These are phyloP conservation scores for Jackrogersella multiformis DNA, from an alignment of 495 filamentous ascomycete species.

Conservation along the genomic window DNA sequence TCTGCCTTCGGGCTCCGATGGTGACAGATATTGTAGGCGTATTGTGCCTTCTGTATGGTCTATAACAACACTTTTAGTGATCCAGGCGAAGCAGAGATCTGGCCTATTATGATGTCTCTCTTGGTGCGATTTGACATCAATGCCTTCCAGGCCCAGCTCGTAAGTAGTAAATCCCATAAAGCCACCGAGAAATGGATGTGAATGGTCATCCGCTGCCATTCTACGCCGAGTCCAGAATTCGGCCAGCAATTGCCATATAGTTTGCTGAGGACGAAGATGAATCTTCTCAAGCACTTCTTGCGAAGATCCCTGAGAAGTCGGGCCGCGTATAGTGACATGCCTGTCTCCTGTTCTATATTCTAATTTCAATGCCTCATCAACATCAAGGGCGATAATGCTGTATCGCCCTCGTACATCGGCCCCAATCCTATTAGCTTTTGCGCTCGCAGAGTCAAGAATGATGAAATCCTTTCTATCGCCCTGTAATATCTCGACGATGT, in stretches of 20 bases:
- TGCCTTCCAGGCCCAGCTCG: constrained; percentile 77
- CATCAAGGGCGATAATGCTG: constrained; percentile 73
- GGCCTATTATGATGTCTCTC: constrained; percentile 60
- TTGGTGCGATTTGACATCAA: constrained; percentile 56
- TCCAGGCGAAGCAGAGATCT: constrained; percentile 80
- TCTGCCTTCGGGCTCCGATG: constrained; percentile 46
- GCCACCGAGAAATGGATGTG: constrained; percentile 82
- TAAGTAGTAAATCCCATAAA: constrained; percentile 92
- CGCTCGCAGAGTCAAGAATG: constrained; percentile 65
- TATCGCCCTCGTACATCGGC: constrained; percentile 66
- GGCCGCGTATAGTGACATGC: constrained; percentile 46
- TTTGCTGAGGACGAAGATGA: constrained; percentile 48
- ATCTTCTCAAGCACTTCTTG: constrained; percentile 40
- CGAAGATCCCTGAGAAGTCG: neutral
- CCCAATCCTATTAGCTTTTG: constrained; percentile 46
- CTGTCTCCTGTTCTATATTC: constrained; percentile 61
- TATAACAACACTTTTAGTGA: constrained; percentile 81
- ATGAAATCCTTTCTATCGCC: constrained; percentile 54
- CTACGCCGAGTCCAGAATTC: constrained; percentile 63
- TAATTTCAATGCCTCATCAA: constrained; percentile 60
- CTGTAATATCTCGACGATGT: constrained; percentile 60
- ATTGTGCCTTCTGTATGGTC: constrained; percentile 71
- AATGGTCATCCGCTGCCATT: constrained; percentile 48
- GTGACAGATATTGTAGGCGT: constrained; percentile 70
- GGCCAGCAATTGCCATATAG: constrained; percentile 66